These are phyloP conservation scores for Aspergillus hiratsukae DNA, from an alignment of 2,329 filamentous ascomycete genomes.

Conservation along the genomic window DNA sequence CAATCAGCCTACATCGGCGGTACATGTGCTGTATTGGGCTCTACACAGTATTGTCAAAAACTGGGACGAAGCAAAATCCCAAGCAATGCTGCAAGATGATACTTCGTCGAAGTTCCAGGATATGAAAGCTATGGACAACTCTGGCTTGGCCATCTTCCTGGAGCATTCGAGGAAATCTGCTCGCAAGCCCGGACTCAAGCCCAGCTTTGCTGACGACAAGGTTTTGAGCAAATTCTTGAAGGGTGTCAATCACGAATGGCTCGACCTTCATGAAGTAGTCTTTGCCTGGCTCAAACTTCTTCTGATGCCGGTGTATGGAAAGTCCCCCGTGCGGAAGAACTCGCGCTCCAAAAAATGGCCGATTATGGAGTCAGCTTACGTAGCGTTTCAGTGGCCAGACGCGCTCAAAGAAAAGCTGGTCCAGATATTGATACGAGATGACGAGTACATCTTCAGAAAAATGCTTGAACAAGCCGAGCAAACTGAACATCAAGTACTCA, in stretches of 20 bases:
- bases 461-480: constrained; percentile 32
- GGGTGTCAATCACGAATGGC: constrained; percentile 44
- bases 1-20: constrained; percentile 16
- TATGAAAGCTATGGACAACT: constrained; percentile 43
- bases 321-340: not conserved
- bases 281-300: constrained; percentile 52
- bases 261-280: constrained; percentile 48
- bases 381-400: constrained; percentile 51
- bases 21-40: constrained; percentile 37
- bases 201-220: constrained; percentile 36
- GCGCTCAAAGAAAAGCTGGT: constrained; percentile 53
- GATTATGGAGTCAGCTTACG: constrained; percentile 45
- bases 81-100: constrained; percentile 45
- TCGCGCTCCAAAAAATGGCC: constrained; percentile 7
- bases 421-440: constrained; percentile 50
- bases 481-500: constrained; percentile 27
- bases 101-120: constrained; percentile 46
- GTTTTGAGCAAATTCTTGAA: constrained; percentile 40
- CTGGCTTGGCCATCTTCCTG: constrained; percentile 53
- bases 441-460: constrained; percentile 49
- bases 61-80: constrained; percentile 45
- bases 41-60: constrained; percentile 40
- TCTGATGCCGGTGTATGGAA: constrained; percentile 39
- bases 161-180: constrained; percentile 49
- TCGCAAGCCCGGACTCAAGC: constrained; percentile 37